A percentile compares a stretch with the other conserved stretches of the same genome.
Conservation (phyloP, 108 stramenopile species). For the Ochromonas danica region DNA sequence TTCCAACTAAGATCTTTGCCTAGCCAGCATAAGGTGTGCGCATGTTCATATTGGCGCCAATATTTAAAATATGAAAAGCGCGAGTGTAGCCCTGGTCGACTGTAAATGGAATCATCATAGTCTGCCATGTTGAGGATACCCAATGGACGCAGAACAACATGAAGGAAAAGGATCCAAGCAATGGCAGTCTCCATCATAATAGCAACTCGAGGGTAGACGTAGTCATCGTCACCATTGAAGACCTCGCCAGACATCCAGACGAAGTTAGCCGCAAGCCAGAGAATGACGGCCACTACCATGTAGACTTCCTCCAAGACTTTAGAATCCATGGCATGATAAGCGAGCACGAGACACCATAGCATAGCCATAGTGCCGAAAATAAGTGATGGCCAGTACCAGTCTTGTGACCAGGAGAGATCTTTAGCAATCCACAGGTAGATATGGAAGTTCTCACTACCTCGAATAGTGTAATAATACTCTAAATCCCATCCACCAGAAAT, state of each 20-base stretch:
- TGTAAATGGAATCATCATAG: neutral
- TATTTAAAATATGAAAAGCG: constrained; percentile 24
- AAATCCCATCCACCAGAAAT: neutral
- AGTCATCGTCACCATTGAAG: constrained; percentile 11
- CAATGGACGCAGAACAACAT: constrained; percentile 6
- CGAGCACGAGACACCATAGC: constrained; percentile 13
- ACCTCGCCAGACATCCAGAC: constrained; percentile 29
- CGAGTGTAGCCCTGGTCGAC: neutral
- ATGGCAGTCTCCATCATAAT: constrained; percentile 22
- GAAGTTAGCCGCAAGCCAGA: constrained; percentile 33
- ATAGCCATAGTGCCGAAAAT: constrained; percentile 2
- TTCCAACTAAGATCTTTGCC: constrained; percentile 35
- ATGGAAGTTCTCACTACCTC: constrained; percentile 27
- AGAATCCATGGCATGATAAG: neutral
- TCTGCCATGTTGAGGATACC: neutral
- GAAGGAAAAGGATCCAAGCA: constrained; percentile 8
- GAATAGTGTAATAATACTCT: neutral
- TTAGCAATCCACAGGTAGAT: constrained; percentile 35
- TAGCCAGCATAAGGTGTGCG: constrained; percentile 31
- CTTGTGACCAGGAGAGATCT: constrained; percentile 23
- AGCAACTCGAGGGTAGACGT: neutral
- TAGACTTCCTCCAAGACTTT: neutral
- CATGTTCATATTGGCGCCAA: constrained; percentile 31
- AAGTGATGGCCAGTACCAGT: neutral
- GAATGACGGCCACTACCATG: neutral